Percentiles rank a stretch among this genome's conserved stretches.
These are phyloP conservation scores for Paulownia fortunei DNA, from an alignment of 257 asterid genomes.

Conservation along the genomic window DNA sequence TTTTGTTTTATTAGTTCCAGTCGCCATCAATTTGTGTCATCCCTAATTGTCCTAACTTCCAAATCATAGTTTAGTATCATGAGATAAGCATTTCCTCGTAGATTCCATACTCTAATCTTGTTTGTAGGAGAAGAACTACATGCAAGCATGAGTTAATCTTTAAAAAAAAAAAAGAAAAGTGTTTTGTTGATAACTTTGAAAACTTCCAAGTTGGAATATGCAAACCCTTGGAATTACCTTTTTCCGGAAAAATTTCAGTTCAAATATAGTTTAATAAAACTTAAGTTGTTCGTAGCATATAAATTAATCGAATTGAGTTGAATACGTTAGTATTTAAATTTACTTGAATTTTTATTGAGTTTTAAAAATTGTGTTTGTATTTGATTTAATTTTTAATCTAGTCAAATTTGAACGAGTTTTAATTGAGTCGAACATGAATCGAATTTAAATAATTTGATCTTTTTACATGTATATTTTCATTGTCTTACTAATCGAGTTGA, in stretches of 20 bases:
- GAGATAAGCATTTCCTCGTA: background rate
- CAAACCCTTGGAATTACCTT: background rate
- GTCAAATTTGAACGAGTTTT: too few relatives aligned
- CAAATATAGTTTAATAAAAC: background rate
- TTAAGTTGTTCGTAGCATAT: too few relatives aligned
- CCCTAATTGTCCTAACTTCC: background rate
- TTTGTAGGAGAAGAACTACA: background rate
- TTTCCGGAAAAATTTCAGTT: background rate
- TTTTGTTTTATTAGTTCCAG: background rate
- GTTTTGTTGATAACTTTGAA: background rate
- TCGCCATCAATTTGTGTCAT: constrained; percentile 9
- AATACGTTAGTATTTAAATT: too few relatives aligned
- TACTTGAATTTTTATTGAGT: too few relatives aligned
- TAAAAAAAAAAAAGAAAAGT: too few relatives aligned
- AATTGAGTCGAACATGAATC: too few relatives aligned
- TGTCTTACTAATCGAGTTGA: too few relatives aligned
- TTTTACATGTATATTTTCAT: too few relatives aligned
- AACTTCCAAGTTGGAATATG: background rate
- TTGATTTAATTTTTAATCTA: too few relatives aligned
- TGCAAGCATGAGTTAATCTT: background rate
- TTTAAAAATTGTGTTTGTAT: too few relatives aligned
- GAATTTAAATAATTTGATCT: too few relatives aligned
- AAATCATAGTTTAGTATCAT: constrained; percentile 5
- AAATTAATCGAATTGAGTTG: too few relatives aligned
- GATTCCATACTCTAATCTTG: background rate